These are phyloP conservation scores for Ceratobasidium papillatum DNA, from an alignment of 1,284 basidiomycete genomes.

Conservation along the genomic window DNA sequence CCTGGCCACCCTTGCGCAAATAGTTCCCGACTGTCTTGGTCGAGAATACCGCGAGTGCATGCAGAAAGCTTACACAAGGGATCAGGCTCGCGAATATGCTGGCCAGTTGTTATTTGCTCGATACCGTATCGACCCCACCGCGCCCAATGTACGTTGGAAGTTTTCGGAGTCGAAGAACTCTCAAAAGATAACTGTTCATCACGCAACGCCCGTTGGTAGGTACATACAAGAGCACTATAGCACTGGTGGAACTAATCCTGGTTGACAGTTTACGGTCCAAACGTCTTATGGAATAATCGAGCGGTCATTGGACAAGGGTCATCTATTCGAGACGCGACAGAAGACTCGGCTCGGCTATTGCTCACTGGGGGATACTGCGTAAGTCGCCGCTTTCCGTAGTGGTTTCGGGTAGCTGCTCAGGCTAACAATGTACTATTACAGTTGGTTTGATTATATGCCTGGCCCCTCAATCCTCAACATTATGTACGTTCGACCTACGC, in stretches of 20 bases:
- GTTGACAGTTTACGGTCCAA: background rate
- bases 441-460: background rate
- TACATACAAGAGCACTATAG: background rate
- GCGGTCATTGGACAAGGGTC: constrained; percentile 1
- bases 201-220: constrained; percentile 5
- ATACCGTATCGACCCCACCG: background rate
- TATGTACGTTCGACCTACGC: background rate
- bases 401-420: background rate
- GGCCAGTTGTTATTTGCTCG: background rate
- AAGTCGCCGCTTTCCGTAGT: background rate
- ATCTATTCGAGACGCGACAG: background rate
- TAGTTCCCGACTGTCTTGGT: background rate
- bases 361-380: constrained; percentile 9
- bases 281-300: background rate
- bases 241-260: background rate
- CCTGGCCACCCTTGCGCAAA: background rate
- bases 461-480: background rate
- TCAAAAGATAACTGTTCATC: background rate
- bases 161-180: background rate
- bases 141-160: background rate
- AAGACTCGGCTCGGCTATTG: constrained; percentile 9
- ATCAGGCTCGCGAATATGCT: background rate
- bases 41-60: background rate
- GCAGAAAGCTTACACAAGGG: background rate
- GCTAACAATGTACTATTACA: background rate